These are phyloP conservation scores for Trichoderma harzianum DNA, from an alignment of 2,329 filamentous ascomycete genomes.

Conservation along the genomic window DNA sequence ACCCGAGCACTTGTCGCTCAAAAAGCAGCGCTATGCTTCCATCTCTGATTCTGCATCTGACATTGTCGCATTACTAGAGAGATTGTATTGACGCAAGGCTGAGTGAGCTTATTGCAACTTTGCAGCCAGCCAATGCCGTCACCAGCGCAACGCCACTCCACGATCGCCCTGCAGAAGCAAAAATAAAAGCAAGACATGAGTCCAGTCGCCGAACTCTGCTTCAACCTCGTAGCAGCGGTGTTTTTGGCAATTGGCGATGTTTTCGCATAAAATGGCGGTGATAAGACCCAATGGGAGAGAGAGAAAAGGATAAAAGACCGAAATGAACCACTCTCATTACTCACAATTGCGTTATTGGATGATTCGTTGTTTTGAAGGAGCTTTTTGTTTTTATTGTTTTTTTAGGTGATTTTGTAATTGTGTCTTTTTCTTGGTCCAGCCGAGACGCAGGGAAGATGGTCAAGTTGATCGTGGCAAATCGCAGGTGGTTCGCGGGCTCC, in stretches of 20 bases:
- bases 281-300: not conserved
- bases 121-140: not conserved
- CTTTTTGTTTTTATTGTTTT: not conserved
- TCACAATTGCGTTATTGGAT: not conserved
- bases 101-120: not conserved
- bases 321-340: not conserved
- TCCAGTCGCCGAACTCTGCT: not conserved
- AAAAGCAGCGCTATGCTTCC: not conserved
- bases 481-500: not conserved
- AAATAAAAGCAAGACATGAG: not conserved
- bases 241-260: not conserved
- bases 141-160: not conserved
- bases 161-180: not conserved
- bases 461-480: not conserved
- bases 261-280: not conserved
- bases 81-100: not conserved
- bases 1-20: not conserved
- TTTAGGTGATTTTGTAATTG: not conserved
- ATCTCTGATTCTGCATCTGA: not conserved
- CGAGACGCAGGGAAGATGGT: slow-evolving; percentile 1
- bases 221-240: not conserved
- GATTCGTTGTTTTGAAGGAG: not conserved
- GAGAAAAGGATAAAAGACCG: not conserved
- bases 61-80: not conserved
- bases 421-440: slow-evolving; percentile 4